phyloP scores from a whole-genome alignment of 1,284 basidiomycete genomes.

The Apiotrichum porosum region DNA sequence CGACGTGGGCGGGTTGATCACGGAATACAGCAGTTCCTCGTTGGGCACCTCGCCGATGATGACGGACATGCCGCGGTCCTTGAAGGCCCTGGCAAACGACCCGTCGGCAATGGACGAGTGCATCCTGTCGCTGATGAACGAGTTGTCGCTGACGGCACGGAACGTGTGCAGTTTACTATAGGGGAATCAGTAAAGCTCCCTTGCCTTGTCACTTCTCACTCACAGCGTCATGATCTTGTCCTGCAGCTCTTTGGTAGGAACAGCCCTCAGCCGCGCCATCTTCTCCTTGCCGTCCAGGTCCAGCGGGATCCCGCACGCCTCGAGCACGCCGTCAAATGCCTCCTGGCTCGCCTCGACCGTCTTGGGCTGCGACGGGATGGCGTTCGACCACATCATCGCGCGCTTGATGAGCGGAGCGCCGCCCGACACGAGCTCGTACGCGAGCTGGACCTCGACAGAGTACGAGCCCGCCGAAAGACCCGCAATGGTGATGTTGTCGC shows the following conservation, averaged over 20 bases:
- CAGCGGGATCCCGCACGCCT: slow-evolving; percentile 18
- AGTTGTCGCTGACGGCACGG: slow-evolving; percentile 24
- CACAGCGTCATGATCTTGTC: slow-evolving; percentile 25
- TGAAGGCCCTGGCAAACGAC: slow-evolving; percentile 16
- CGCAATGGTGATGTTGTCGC: slow-evolving; percentile 31
- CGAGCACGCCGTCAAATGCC: slow-evolving; percentile 24
- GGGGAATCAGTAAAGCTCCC: not conserved
- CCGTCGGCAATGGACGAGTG: slow-evolving; percentile 14
- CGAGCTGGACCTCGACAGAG: slow-evolving; percentile 35
- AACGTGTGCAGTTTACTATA: slow-evolving; percentile 23
- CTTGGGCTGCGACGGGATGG: slow-evolving; percentile 27
- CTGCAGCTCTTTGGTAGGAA: slow-evolving; percentile 19
- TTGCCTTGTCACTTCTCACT: not conserved
- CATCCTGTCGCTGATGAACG: slow-evolving; percentile 20
- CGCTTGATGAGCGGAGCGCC: slow-evolving; percentile 15
- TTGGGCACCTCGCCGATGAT: slow-evolving; percentile 24
- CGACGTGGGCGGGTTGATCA: slow-evolving; percentile 21
- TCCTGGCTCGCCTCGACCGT: slow-evolving; percentile 21
- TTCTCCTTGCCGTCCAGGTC: slow-evolving; percentile 16
- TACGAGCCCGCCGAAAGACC: slow-evolving; percentile 42
- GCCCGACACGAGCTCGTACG: slow-evolving; percentile 27
- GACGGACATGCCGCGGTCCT: slow-evolving; percentile 19
- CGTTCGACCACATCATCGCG: slow-evolving; percentile 26
- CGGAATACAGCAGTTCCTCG: slow-evolving; percentile 25
- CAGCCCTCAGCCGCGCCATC: slow-evolving; percentile 18